These are phyloP conservation scores for Venturia oleaginea DNA, from an alignment of 2,329 filamentous ascomycete species.

Conservation along the genomic window DNA sequence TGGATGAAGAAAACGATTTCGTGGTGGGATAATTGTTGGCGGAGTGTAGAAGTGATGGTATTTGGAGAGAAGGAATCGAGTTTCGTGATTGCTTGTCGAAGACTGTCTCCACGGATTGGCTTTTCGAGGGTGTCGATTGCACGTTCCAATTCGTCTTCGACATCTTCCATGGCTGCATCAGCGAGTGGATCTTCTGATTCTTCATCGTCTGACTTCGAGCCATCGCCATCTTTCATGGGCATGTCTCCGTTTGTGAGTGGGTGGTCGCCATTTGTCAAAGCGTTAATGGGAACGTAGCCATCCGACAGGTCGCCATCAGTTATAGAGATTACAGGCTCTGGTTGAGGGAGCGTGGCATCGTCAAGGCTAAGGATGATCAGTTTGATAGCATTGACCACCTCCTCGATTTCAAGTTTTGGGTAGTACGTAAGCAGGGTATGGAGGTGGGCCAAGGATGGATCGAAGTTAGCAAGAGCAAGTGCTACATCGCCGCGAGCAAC, in stretches of 20 bases:
- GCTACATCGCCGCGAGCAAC: conserved; percentile 46
- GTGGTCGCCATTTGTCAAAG: conserved; percentile 24
- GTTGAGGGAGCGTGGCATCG: conserved; percentile 18
- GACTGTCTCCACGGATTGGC: conserved; percentile 51
- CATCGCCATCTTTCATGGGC: conserved; percentile 1
- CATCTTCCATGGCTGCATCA: conserved; percentile 31
- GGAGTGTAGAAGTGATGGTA: conserved; percentile 54
- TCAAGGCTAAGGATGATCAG: conserved; percentile 62
- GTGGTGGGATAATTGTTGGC: conserved; percentile 53
- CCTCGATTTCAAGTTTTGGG: conserved; percentile 55
- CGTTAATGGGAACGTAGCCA: conserved; percentile 25
- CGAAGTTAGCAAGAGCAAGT: conserved; percentile 52
- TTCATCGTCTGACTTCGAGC: conserved; percentile 8
- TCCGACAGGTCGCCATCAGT: not conserved
- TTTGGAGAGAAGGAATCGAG: conserved; percentile 56
- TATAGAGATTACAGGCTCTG: conserved; percentile 19
- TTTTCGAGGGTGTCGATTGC: conserved; percentile 59
- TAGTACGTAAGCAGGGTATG: conserved; percentile 53
- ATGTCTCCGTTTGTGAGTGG: conserved; percentile 18
- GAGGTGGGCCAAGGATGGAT: conserved; percentile 59
- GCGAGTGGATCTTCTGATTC: conserved; percentile 29
- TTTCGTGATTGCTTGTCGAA: conserved; percentile 61
- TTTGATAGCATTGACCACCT: conserved; percentile 58
- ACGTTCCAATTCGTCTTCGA: conserved; percentile 52
- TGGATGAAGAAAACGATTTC: conserved; percentile 65